A percentile compares a stretch with the other conserved stretches of the same genome.
These are phyloP conservation scores for Chlamydomonas urium DNA, from an alignment of 139 green algal species.

Conservation along the genomic window DNA sequence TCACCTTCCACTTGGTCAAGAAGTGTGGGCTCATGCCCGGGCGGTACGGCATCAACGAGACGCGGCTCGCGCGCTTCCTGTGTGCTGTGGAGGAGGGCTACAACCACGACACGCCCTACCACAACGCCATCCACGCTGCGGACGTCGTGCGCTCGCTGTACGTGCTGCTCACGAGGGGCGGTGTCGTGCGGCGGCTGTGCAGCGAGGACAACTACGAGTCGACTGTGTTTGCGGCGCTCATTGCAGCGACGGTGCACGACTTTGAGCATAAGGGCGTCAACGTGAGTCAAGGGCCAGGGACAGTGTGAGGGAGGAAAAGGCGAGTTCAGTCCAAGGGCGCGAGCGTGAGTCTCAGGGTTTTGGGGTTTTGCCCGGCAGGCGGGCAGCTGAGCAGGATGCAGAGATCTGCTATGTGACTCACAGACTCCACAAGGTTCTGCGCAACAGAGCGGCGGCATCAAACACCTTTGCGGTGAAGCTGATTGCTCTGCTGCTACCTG, in stretches of 20 bases:
- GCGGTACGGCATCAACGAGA: slow-evolving; percentile 2
- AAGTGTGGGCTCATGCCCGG: slow-evolving; percentile 31
- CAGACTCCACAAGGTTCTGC: too few species aligned
- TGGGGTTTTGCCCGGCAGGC: too few species aligned
- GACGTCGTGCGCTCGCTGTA: slow-evolving; percentile 37
- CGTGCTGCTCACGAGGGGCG: slow-evolving; percentile 34
- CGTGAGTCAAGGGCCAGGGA: background rate
- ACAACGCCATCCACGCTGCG: slow-evolving; percentile 31
- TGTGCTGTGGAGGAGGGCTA: background rate
- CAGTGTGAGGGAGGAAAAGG: background rate
- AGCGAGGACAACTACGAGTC: slow-evolving; percentile 15
- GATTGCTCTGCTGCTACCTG: background rate
- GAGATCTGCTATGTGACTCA: too few species aligned
- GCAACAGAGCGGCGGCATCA: too few species aligned
- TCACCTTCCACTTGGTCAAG: slow-evolving; percentile 50
- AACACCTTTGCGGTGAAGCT: background rate
- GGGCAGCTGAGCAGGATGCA: too few species aligned
- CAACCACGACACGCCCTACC: background rate
- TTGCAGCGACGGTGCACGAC: slow-evolving; percentile 42
- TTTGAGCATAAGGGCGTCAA: slow-evolving; percentile 40
- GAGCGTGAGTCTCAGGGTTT: too few species aligned
- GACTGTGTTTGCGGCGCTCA: slow-evolving; percentile 22
- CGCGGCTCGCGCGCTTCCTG: background rate
- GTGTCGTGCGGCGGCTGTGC: slow-evolving; percentile 5
- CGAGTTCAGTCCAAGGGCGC: slow-evolving; percentile 48